Base-by-base conservation (phyloP, 768 basidiomycete species). In the Leccinellum albellum region DNA sequence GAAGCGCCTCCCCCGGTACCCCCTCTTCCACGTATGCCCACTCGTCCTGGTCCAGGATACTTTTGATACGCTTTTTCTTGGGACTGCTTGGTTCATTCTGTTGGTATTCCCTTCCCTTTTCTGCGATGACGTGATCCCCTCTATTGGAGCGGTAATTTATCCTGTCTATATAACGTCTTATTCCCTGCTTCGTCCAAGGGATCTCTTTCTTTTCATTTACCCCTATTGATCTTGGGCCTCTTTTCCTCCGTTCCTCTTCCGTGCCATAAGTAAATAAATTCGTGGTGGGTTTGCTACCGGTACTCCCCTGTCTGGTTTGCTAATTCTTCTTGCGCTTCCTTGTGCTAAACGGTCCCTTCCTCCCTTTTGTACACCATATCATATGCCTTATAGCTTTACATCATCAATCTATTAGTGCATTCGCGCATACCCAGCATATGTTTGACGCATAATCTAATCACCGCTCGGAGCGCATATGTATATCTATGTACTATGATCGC, bases 11-110 rank as follows among this genome's bases (percentile, higher is more conserved):
- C 68, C 5, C 69, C 68, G 40, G 3, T 69, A 24, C 65, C 65
- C 0, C 57, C 65, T 31, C 46, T 66, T 26, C 65, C 66, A 6
- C 49, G 57, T 13, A n/a, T 54, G 50, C 51, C 55, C 12, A 45
- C 26, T 14, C 65, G 52, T 15, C 69, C 69, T 47, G 58, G 69
- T 32, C 67, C 66, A 24, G 69, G 69, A 17, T 69, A 66, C 50
- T 70, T 69, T 57, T 70, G 60, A 70, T 29, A 31, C 14, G 29
- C 17, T 2, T 44, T 29, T 62, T 45, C 29, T 64, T 51, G 56
- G 46, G 53, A 50, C n/a, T 48, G 44, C 29, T 55, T 53, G 33
- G 45, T 48, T 44, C 44, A 26, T 55, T 32, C 46, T 64, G 46
- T 62, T 59, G 61, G 58, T 14, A 44, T 54, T 42, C 17, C 29